These are phyloP conservation scores for Apiospora pterosperma DNA, from an alignment of 2,329 filamentous ascomycete genomes.

Conservation along the genomic window DNA sequence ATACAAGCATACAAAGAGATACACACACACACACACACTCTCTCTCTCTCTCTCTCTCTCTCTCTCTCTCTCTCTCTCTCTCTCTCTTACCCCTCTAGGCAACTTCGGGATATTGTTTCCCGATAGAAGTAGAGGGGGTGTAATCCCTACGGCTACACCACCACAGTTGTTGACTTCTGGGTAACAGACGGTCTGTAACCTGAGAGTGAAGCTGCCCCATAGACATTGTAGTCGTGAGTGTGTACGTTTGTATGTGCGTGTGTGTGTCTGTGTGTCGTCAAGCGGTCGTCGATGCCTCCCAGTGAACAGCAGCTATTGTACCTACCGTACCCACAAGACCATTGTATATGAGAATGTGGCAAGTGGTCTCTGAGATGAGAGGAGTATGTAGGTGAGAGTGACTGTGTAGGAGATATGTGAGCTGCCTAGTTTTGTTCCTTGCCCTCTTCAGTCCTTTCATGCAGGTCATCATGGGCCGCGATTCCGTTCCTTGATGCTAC, in stretches of 20 bases:
- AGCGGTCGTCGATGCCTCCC: neutral
- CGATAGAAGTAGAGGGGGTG: neutral
- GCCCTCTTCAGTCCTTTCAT: constrained; percentile 5
- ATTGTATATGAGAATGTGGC: neutral
- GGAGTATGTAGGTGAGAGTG: neutral
- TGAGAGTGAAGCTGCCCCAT: constrained; percentile 1
- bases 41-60: too few species aligned
- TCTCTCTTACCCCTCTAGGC: neutral
- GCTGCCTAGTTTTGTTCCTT: neutral
- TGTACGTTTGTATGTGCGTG: constrained; percentile 13
- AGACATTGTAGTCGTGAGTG: neutral
- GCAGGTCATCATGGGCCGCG: constrained; percentile 17
- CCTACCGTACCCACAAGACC: neutral
- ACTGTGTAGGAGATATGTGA: neutral
- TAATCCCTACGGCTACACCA: constrained; percentile 2
- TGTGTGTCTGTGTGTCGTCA: neutral
- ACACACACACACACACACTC: constrained; percentile 3
- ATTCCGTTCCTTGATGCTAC: constrained; percentile 12
- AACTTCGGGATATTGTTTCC: neutral
- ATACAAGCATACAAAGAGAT: constrained; percentile 7
- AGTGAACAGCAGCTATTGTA: neutral
- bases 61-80: too few species aligned
- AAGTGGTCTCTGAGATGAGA: neutral
- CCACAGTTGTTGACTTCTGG: neutral
- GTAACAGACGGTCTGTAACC: constrained; percentile 3